These are phyloP conservation scores for Clonostachys rhizophaga DNA, from an alignment of 2,329 filamentous ascomycete genomes.

Conservation along the genomic window DNA sequence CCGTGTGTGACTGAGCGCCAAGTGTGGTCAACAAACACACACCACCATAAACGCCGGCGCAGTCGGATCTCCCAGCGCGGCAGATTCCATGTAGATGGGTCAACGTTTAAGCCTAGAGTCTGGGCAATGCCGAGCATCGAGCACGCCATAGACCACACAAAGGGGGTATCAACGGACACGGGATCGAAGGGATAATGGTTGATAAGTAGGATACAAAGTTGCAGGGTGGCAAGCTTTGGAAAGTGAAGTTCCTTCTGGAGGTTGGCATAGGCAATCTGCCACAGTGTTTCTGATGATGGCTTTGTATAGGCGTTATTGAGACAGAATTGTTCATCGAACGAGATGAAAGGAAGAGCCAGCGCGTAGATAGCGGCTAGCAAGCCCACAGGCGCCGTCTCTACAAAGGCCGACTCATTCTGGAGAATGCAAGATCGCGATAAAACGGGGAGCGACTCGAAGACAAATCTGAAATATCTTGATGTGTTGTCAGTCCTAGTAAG, in stretches of 20 bases:
- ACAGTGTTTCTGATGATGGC: slow-evolving; percentile 6
- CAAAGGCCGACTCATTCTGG: slow-evolving; percentile 5
- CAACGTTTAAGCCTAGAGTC: slow-evolving; percentile 7
- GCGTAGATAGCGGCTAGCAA: slow-evolving; percentile 9
- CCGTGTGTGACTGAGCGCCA: slow-evolving; percentile 11
- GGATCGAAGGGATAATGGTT: slow-evolving; percentile 8
- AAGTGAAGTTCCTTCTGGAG: slow-evolving; percentile 11
- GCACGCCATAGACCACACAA: slow-evolving; percentile 7
- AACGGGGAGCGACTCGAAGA: slow-evolving; percentile 10
- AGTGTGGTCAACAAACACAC: slow-evolving; percentile 8
- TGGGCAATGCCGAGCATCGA: slow-evolving; percentile 8
- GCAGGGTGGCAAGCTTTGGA: slow-evolving; percentile 6
- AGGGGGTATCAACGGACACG: slow-evolving; percentile 8
- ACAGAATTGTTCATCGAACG: slow-evolving; percentile 11
- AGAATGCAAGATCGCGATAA: slow-evolving; percentile 6
- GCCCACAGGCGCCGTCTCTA: slow-evolving; percentile 6
- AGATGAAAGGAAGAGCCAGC: slow-evolving; percentile 8
- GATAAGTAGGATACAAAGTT: slow-evolving; percentile 7
- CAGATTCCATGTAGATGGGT: slow-evolving; percentile 8
- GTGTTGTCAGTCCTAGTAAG: too few relatives aligned
- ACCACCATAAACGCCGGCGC: slow-evolving; percentile 10
- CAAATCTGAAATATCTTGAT: slow-evolving; percentile 4
- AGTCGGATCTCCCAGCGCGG: slow-evolving; percentile 7
- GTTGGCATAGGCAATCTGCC: slow-evolving; percentile 10
- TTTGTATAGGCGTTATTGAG: slow-evolving; percentile 10